These are phyloP conservation scores for Lycium ferocissimum DNA, from an alignment of 257 asterid species.

Conservation along the genomic window DNA sequence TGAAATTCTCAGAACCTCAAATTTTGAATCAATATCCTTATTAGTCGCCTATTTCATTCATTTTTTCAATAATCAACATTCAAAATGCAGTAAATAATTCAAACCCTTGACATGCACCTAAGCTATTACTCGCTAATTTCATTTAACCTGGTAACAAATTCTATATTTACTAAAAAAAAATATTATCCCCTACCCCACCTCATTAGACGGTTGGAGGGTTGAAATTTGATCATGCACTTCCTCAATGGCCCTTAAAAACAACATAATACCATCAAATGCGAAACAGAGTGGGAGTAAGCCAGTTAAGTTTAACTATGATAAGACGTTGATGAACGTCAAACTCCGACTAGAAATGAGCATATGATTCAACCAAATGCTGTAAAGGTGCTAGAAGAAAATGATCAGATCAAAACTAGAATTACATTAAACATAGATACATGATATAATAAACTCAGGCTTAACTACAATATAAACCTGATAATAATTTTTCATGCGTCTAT, in stretches of 20 bases:
- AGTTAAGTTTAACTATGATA: neutral
- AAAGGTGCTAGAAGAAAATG: neutral
- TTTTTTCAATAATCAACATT: too few species aligned
- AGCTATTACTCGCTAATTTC: neutral
- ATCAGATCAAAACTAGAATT: neutral
- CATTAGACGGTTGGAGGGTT: too few species aligned
- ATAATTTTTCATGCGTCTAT: constrained; percentile 8
- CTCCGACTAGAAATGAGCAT: neutral
- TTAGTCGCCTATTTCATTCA: too few species aligned
- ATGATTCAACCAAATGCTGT: neutral
- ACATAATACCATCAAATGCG: too few species aligned
- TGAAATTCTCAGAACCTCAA: neutral
- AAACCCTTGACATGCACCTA: neutral
- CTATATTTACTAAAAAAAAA: too few species aligned
- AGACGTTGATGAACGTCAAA: neutral
- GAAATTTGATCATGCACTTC: too few species aligned
- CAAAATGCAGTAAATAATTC: neutral
- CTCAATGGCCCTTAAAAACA: neutral
- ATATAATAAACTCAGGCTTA: neutral
- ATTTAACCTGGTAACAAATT: neutral
- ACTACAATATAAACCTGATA: neutral
- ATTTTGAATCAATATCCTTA: too few species aligned
- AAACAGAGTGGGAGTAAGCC: neutral
- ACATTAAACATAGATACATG: constrained; percentile 19
- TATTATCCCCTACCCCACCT: too few species aligned